Base-by-base conservation (phyloP, 1,139 yeast species). In the Kodamaea fungicola region DNA sequence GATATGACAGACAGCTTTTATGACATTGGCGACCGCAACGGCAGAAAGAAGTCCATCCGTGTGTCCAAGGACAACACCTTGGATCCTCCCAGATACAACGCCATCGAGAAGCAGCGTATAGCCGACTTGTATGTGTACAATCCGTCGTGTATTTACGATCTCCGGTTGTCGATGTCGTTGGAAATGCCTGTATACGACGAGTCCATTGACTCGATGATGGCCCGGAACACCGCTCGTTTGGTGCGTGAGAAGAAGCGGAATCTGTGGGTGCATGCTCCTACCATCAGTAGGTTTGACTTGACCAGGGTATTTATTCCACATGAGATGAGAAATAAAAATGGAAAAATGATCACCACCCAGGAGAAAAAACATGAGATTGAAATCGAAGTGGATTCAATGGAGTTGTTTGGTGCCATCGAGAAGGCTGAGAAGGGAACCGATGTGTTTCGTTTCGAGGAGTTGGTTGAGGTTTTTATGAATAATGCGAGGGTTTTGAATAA, bases 81-180 rank as follows among this genome's bases (percentile, higher is more conserved):
- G 32, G 71, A 69, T 37, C 85, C 92, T 0, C 83, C 83, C 8
- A 67, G 92, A 47, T 74, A 78, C 34, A 78, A 78, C 25, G 84
- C 83, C 30, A 83, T 89, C 37, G 79, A 80, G 44, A 89, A 89
- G 55, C 76, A 77, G 45, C 71, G 92, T 39, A 63, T 88, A 7
- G 76, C 86, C 3, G 89, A 85, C 54, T 61, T 89, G 42, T 76
- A 78, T 52, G 68, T 89, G 25, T 80, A 77, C 52, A 76, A 84
- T 39, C 96, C 96, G 2, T 83, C 86, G 43, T 78, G 86, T 22
- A 71, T 81, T 61, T 81, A 81, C 54, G 97, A 89, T 57, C 69
- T 83, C 46, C 71, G 95, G 50, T 65, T 89, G 29, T 80, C 95
- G 8, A 63, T 89, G 44, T 79, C 89, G 28, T 61, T 84, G 25